Conservation (phyloP, 345 rosid genomes). For the Boechera retrofracta region DNA sequence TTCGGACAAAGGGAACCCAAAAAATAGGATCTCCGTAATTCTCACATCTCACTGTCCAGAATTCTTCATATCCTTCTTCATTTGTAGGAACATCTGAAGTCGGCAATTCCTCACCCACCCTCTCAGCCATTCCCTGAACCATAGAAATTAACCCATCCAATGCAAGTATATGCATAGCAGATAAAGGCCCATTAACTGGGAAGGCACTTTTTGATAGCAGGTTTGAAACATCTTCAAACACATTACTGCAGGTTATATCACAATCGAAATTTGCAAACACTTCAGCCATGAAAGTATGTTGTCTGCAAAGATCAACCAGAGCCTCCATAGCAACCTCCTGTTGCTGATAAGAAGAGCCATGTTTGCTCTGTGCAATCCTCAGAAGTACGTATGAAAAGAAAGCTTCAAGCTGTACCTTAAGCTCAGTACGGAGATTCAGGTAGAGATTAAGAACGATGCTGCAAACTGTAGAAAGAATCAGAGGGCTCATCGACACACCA, state of each 20-base stretch:
- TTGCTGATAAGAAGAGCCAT: constrained; percentile 77
- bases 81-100: constrained; percentile 44
- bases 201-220: constrained; percentile 72
- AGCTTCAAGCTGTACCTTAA: constrained; percentile 76
- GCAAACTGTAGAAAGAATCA: constrained; percentile 78
- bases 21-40: constrained; percentile 55
- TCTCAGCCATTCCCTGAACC: constrained; percentile 66
- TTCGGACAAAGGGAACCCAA: constrained; percentile 73
- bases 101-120: constrained; percentile 55
- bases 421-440: constrained; percentile 63
- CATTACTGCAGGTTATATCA: constrained; percentile 70
- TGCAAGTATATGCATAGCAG: constrained; percentile 78
- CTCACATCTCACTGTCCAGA: constrained; percentile 65
- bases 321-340: constrained; percentile 90
- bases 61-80: constrained; percentile 56
- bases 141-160: constrained; percentile 69
- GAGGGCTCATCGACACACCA: constrained; percentile 79
- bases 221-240: constrained; percentile 71
- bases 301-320: constrained; percentile 74
- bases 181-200: constrained; percentile 73
- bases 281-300: constrained; percentile 66
- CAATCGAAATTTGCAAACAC: constrained; percentile 78
- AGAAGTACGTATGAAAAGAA: constrained; percentile 75
- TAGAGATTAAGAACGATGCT: constrained; percentile 77
- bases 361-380: constrained; percentile 68